Base-by-base conservation (phyloP, 164 flowering plant species). In the Santalum album region DNA sequence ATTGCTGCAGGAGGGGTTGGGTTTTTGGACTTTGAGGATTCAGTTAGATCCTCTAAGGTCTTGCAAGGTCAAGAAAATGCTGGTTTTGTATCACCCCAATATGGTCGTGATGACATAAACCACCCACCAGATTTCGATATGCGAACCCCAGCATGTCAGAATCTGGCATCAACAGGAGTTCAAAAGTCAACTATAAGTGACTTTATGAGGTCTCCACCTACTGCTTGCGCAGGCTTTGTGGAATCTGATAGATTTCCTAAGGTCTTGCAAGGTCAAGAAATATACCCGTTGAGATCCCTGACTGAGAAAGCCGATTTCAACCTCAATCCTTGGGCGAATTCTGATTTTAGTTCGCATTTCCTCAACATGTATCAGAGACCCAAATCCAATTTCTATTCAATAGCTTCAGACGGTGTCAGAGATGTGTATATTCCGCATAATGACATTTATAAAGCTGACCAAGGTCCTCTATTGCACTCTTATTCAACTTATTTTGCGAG, bases 211-310 rank as follows among this genome's bases (percentile, higher is more conserved):
- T 66, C 64, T 51, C 80, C 52, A 23, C 65, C 82, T 25, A 38
- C 75, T 26, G 59, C 72, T 57, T 79, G 67, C 75, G 60, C 81
- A 57, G 89, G 86, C 77, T 76, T 80, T 66, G 55, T 49, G 78
- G 90, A 82, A 70, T 72, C 88, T 3, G 47, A 67, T 54, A 70
- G 79, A 67, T 83, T 80, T 74, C 87, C 85, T 20, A 77, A 73
- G 84, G 97, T 90, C 94, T 84, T 84, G 95, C 95, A 90, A 87
- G 97, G 97, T 90, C 97, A 90, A 90, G 95, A 87, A 90, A 80
- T 84, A 61, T 77, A 75, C 69, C 77, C 81, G 46, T 69, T 75
- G 64, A 72, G 72, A 55, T 71, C 82, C 42, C 64, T 80, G 24
- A 58, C 71, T 17, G 74, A 70, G 34, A 75, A 69, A 60, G 51